Base-by-base conservation (phyloP, 768 basidiomycete genomes). In the Amanita inopinata region DNA sequence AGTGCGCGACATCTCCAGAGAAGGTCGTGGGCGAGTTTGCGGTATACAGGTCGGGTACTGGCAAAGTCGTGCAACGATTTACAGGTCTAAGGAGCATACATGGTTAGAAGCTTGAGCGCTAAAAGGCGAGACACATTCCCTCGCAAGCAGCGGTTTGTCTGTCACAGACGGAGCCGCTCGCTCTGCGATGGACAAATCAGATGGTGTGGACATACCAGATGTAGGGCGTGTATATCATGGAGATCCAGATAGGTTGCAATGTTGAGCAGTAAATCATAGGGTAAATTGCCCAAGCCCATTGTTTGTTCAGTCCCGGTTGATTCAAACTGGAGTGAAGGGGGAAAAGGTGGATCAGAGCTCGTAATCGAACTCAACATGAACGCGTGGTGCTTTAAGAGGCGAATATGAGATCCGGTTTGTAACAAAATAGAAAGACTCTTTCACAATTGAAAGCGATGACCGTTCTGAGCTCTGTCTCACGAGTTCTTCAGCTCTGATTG, bases 211-310 rank as follows among this genome's bases (percentile, higher is more conserved):
- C 79, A 69, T 59, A 83, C 82, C 43, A 71, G 54, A 54, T 82
- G 80, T 5, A 84, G 57, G 35, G 70, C 58, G 55, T 76, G 71
- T 14, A 84, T 65, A 58, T 83, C 82, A 34, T 59, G 61, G 51
- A 79, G 60, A 49, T 78, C 68, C 23, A 84, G 69, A 59, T 76
- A 73, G 32, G 67, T 69, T 3, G 78, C 72, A 56, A 85, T 73
- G 62, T 80, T 78, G 43, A 84, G 69, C 33, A 85, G 56, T 14
- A 84, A 63, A 62, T 85, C 83, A 58, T 83, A 83, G 0, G 82
- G 82, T 14, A 85, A 63, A 3, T 62, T 65, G 46, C 59, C 58
- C 31, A 69, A 56, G n/a, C 59, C 59, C 53, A 61, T 56, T 34
- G 40, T 48, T 14, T 48, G 49, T 28, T 55, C 52, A 31, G 40